Conservation (phyloP, 73 alveolate species). For the Stentor roeselii region DNA sequence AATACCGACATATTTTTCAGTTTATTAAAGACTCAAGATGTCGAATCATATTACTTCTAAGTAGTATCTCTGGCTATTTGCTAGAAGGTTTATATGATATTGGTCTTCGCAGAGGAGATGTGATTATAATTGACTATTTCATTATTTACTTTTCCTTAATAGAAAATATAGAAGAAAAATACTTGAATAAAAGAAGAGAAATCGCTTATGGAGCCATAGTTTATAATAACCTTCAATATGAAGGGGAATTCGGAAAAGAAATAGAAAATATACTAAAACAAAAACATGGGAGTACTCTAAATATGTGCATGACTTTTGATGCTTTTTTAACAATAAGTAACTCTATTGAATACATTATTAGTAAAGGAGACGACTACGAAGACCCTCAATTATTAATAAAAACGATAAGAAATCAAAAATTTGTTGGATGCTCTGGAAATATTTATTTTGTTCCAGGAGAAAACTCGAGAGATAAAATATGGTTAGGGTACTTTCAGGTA, state of each 20-base stretch:
- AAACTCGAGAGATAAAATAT: neutral
- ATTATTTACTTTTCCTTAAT: too few species aligned
- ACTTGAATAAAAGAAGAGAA: neutral
- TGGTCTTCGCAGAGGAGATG: neutral
- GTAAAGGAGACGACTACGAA: too few species aligned
- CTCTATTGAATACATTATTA: neutral
- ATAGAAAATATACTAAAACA: neutral
- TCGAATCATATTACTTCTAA: neutral
- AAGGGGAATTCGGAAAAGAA: neutral
- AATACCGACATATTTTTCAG: neutral
- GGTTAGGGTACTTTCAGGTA: neutral
- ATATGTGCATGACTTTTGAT: neutral
- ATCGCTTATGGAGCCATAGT: neutral
- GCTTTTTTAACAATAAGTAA: neutral
- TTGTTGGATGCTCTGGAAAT: too few species aligned
- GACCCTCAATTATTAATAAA: too few species aligned
- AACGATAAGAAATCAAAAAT: too few species aligned
- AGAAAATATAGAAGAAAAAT: too few species aligned
- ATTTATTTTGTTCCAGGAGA: too few species aligned
- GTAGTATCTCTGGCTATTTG: neutral
- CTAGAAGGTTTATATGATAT: conserved; percentile 10
- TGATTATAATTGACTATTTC: neutral
- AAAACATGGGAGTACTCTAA: neutral
- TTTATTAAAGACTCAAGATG: neutral
- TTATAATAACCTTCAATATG: neutral